Percentiles rank a stretch among this genome's conserved stretches.
phyloP scores from a whole-genome alignment of 176 grass and related monocot species.

The Canna indica region DNA sequence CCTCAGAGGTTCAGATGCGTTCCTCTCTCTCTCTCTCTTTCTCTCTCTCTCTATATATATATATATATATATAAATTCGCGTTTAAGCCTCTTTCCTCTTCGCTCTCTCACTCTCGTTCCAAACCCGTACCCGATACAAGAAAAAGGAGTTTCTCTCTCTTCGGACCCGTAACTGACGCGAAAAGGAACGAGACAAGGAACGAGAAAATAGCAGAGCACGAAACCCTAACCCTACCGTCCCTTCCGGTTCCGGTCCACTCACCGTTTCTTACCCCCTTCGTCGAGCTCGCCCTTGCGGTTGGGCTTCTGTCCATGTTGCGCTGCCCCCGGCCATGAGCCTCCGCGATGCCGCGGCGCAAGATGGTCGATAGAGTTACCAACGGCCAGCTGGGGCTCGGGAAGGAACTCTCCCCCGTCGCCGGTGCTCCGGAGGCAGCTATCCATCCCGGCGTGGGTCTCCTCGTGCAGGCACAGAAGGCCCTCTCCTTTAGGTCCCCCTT shows the following conservation, averaged over 20 bases:
- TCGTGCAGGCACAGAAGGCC: conserved; percentile 65
- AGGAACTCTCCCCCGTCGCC: conserved; percentile 27
- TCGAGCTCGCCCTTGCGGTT: not conserved
- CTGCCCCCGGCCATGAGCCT: conserved; percentile 21
- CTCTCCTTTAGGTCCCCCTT: conserved; percentile 64
- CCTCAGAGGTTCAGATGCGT: not conserved
- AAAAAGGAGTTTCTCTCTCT: conserved; percentile 1
- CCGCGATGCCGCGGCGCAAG: conserved; percentile 1
- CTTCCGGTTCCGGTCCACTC: conserved; percentile 16
- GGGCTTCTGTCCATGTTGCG: conserved; percentile 27
- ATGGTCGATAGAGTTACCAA: conserved; percentile 1
- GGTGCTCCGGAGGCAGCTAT: too few relatives aligned
- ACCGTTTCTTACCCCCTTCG: conserved; percentile 1
- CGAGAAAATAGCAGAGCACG: conserved; percentile 10
- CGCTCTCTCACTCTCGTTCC: not conserved
- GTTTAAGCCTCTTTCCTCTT: not conserved
- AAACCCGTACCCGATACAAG: not conserved
- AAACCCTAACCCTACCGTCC: conserved; percentile 90
- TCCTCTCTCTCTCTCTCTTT: not conserved
- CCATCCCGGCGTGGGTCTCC: conserved; percentile 43
- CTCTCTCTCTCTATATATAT: not conserved
- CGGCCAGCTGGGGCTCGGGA: conserved; percentile 25
- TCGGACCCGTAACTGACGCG: not conserved
- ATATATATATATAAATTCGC: too few relatives aligned
- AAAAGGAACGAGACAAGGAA: not conserved